Conservation (phyloP, 306 rosid species). For the Rosa lucieae region DNA sequence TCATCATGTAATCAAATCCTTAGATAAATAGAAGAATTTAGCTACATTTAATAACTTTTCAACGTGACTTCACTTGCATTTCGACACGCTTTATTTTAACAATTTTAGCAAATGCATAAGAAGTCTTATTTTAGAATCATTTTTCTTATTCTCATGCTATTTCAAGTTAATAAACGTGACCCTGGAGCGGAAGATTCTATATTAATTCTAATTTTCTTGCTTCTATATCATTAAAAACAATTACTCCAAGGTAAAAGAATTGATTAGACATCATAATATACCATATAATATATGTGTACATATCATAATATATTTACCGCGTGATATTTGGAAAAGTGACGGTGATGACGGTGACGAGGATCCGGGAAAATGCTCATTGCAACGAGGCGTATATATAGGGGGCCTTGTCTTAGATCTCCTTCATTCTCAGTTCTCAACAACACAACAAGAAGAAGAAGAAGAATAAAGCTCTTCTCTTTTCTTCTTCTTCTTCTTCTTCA, state of each 20-base stretch:
- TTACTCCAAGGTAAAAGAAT: background rate
- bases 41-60: too few relatives aligned
- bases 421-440: conserved; percentile 20
- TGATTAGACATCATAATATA: background rate
- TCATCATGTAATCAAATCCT: too few relatives aligned
- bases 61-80: too few relatives aligned
- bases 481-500: background rate
- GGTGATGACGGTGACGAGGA: background rate
- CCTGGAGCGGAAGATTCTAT: too few relatives aligned
- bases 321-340: background rate
- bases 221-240: too few relatives aligned
- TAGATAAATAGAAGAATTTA: too few relatives aligned
- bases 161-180: background rate
- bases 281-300: background rate
- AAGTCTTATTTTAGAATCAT: too few relatives aligned
- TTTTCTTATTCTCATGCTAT: too few relatives aligned
- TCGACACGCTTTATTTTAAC: too few relatives aligned
- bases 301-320: background rate
- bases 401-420: conserved; percentile 30
- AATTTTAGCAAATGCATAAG: too few relatives aligned
- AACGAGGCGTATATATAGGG: conserved; percentile 24
- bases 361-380: background rate
- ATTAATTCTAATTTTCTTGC: too few relatives aligned
- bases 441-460: conserved; percentile 15
- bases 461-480: background rate